These are phyloP conservation scores for Fusarium denticulatum DNA, from an alignment of 2,329 filamentous ascomycete species.

Conservation along the genomic window DNA sequence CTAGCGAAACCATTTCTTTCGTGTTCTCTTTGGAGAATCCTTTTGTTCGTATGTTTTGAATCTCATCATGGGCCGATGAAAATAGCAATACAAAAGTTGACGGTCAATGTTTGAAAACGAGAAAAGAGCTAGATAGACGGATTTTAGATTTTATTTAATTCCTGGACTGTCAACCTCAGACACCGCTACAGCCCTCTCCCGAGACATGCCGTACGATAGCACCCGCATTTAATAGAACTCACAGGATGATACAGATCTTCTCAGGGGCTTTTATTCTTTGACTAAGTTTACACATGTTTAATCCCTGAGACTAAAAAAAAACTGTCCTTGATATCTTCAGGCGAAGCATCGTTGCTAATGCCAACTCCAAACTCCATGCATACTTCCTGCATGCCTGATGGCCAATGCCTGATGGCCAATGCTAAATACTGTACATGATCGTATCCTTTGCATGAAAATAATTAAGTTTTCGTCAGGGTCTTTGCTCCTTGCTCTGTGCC, in stretches of 20 bases:
- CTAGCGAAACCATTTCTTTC: conserved; percentile 29
- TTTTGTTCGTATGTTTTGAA: conserved; percentile 25
- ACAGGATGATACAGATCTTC: not conserved
- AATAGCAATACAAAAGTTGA: not conserved
- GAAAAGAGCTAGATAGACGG: conserved; percentile 23
- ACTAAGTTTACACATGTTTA: not conserved
- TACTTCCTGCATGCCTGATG: not conserved
- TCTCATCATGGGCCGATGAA: not conserved
- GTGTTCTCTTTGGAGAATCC: conserved; percentile 21
- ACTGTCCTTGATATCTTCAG: not conserved
- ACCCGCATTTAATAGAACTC: not conserved
- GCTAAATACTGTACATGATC: conserved; percentile 10
- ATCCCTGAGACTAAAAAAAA: not conserved
- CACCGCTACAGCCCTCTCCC: not conserved
- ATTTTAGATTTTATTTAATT: not conserved
- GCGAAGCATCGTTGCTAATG: not conserved
- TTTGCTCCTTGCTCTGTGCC: not conserved
- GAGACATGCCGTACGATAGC: not conserved
- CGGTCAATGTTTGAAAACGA: not conserved
- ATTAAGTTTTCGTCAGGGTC: not conserved
- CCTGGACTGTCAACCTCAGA: not conserved
- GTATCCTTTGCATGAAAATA: not conserved
- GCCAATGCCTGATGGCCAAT: not conserved
- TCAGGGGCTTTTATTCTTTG: not conserved
- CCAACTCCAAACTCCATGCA: conserved; percentile 17